Conservation (phyloP, 2,329 filamentous ascomycete species). For the Colletotrichum eremochloae region DNA sequence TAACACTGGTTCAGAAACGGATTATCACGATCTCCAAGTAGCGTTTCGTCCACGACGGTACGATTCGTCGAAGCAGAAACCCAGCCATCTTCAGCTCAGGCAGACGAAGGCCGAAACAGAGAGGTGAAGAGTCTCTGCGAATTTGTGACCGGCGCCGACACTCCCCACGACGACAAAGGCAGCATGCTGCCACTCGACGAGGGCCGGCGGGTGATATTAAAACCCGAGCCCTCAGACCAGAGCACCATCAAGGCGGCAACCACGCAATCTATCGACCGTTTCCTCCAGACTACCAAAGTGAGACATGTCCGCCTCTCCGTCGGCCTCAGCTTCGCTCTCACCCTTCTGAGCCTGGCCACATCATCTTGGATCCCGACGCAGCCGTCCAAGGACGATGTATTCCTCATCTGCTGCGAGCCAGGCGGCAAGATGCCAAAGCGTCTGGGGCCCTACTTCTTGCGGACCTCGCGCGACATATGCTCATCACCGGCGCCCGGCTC, state of each 20-base stretch:
- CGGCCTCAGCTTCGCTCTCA: slow-evolving; percentile 17
- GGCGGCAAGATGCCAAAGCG: background rate
- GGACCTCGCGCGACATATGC: background rate
- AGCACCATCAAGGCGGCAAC: slow-evolving; percentile 1
- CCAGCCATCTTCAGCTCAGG: too few species aligned
- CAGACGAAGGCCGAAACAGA: background rate
- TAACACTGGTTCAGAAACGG: background rate
- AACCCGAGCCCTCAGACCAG: background rate
- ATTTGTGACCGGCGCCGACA: background rate
- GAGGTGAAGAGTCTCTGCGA: background rate
- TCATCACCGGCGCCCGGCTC: background rate
- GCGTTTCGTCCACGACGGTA: background rate
- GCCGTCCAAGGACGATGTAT: slow-evolving; percentile 9
- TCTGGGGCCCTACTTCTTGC: background rate
- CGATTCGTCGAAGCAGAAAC: background rate
- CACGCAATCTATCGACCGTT: background rate
- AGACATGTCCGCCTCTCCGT: slow-evolving; percentile 6
- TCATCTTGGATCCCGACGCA: slow-evolving; percentile 1
- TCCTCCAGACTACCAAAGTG: background rate
- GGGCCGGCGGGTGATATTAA: background rate
- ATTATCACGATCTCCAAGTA: background rate
- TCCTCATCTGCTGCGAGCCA: background rate
- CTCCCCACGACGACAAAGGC: background rate
- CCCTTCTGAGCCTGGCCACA: slow-evolving; percentile 20
- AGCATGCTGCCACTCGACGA: background rate